Percentiles rank a stretch among this genome's conserved stretches.
phyloP scores from a whole-genome alignment of 306 rosid species.

The Castanea sativa region DNA sequence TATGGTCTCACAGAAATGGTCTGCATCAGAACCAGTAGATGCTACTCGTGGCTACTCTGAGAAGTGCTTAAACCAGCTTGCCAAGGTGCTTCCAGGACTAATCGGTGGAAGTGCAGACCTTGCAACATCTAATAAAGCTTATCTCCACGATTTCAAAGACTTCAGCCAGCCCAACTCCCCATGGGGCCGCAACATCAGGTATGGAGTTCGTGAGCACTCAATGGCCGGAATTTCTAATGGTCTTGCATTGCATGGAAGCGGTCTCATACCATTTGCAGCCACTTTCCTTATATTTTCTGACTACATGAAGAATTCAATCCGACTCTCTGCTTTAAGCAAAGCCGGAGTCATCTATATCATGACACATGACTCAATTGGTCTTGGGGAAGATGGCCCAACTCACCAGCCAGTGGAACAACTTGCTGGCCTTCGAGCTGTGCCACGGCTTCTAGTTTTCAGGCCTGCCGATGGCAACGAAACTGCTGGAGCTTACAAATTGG shows the following conservation, averaged over 20 bases:
- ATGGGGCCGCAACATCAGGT: not conserved
- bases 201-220: not conserved
- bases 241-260: not conserved
- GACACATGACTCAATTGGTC: slow-evolving; percentile 1
- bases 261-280: not conserved
- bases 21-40: not conserved
- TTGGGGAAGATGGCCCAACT: slow-evolving; percentile 1
- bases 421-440: not conserved
- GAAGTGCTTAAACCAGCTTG: not conserved
- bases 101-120: slow-evolving; percentile 3
- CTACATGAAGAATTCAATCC: not conserved
- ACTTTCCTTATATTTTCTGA: not conserved
- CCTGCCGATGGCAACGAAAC: not conserved
- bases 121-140: not conserved
- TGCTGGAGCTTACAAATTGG: slow-evolving; percentile 1
- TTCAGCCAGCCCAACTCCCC: not conserved
- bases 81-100: not conserved
- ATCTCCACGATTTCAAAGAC: not conserved
- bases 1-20: too few relatives aligned
- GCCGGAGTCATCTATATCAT: not conserved
- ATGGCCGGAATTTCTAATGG: not conserved
- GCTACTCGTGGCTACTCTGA: not conserved
- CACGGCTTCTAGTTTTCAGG: not conserved
- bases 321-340: not conserved
- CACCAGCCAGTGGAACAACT: not conserved